A percentile compares a stretch with the other conserved stretches of the same genome.
Evolutionary conservation across 2,329 filamentous ascomycete genomes (phyloP).

Genomic region (Rugonectria rugulosa): DNA sequence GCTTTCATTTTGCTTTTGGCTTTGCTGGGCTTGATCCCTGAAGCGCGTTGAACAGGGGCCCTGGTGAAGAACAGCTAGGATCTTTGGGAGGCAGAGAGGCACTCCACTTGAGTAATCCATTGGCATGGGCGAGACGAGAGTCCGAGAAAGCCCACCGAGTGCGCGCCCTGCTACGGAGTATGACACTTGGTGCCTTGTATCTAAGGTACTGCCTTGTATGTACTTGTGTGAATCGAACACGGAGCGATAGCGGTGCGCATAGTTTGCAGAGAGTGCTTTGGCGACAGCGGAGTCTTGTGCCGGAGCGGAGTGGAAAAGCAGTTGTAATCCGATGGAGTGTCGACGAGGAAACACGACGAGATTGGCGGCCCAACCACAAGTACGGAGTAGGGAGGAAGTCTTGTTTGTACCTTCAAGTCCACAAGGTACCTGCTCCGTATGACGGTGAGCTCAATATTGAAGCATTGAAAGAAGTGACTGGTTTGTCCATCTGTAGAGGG

Average conservation of each 20-base stretch:
- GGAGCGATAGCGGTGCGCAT: constrained; percentile 5
- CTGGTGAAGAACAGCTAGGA: constrained; percentile 3
- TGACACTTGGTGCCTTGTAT: too few species aligned
- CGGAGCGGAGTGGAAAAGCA: constrained; percentile 3
- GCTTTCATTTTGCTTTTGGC: constrained; percentile 9
- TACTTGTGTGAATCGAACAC: background rate
- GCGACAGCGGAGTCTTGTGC: constrained; percentile 3
- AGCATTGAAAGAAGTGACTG: too few species aligned
- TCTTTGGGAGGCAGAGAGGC: background rate
- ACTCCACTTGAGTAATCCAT: constrained; percentile 6
- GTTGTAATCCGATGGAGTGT: background rate
- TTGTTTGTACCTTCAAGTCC: too few species aligned
- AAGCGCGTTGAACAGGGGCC: background rate
- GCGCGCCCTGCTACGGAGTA: constrained; percentile 3
- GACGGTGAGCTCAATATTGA: too few species aligned
- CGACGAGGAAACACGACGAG: constrained; percentile 5
- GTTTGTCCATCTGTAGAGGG: too few species aligned
- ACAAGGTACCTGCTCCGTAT: too few species aligned
- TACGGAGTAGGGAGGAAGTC: too few species aligned
- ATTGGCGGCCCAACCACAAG: constrained; percentile 17
- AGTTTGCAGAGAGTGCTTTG: background rate
- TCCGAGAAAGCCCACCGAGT: background rate
- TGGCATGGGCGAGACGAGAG: background rate
- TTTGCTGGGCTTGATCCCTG: constrained; percentile 9
- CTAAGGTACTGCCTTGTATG: too few species aligned